Percentiles rank a stretch among this genome's conserved stretches.
These are phyloP conservation scores for Phylloporus sp. DNA, from an alignment of 1,284 basidiomycete species.

Conservation along the genomic window DNA sequence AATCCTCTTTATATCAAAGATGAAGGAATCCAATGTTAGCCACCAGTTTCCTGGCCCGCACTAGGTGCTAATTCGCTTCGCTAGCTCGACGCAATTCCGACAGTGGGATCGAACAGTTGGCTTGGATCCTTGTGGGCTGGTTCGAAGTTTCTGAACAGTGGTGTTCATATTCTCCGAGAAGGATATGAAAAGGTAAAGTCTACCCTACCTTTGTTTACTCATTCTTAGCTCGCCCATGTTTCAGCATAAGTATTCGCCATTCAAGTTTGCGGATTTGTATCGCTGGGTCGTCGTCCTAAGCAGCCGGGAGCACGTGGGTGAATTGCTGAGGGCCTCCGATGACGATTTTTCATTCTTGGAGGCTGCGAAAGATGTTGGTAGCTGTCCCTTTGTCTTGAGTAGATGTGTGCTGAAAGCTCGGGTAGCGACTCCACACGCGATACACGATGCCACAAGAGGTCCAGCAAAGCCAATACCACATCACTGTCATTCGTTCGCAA, in stretches of 20 bases:
- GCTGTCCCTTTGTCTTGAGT: not conserved
- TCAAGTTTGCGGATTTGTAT: conserved; percentile 49
- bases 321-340: conserved; percentile 49
- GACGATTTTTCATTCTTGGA: conserved; percentile 47
- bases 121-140: conserved; percentile 22
- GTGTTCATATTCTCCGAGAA: conserved; percentile 18
- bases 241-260: conserved; percentile 37
- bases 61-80: not conserved
- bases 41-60: no score
- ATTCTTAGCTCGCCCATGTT: no score
- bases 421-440: conserved; percentile 27
- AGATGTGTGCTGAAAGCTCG: not conserved
- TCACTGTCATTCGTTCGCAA: conserved; percentile 29
- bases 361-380: conserved; percentile 43
- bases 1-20: not conserved
- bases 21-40: not conserved
- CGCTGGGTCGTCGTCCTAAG: conserved; percentile 51
- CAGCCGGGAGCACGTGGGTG: conserved; percentile 47
- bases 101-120: conserved; percentile 24
- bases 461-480: conserved; percentile 39
- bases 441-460: conserved; percentile 27
- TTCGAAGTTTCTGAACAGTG: conserved; percentile 11
- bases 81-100: conserved; percentile 25
- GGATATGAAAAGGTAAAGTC: conserved; percentile 26
- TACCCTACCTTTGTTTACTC: not conserved